These are phyloP conservation scores for Sarcomyxa edulis DNA, from an alignment of 768 basidiomycete genomes.

Conservation along the genomic window DNA sequence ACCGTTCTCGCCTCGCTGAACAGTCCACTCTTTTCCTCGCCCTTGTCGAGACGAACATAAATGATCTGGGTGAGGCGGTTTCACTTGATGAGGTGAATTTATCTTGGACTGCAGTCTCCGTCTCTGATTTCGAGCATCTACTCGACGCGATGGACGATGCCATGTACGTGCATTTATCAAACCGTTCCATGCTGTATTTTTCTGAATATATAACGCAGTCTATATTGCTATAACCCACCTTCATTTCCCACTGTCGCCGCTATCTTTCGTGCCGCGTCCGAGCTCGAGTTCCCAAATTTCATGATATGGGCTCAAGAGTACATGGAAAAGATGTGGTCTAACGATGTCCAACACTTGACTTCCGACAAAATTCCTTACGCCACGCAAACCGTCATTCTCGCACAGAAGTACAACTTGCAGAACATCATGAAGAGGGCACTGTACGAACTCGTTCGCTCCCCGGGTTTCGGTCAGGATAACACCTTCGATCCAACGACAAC, in stretches of 20 bases:
- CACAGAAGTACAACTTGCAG: constrained; percentile 19
- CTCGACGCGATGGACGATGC: too few species aligned
- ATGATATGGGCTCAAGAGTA: constrained; percentile 20
- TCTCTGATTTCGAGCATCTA: too few species aligned
- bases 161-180: too few species aligned
- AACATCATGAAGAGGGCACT: constrained; percentile 26
- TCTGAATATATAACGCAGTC: too few species aligned
- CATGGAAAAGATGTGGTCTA: constrained; percentile 26
- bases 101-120: too few species aligned
- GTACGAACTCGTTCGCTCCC: constrained; percentile 28
- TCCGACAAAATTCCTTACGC: constrained; percentile 17
- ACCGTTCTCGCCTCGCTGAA: too few species aligned
- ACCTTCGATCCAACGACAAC: background rate
- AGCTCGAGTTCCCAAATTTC: constrained; percentile 22
- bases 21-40: too few species aligned
- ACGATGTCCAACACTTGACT: constrained; percentile 16
- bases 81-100: too few species aligned
- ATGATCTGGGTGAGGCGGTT: too few species aligned
- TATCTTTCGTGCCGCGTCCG: constrained; percentile 26
- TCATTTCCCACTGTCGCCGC: constrained; percentile 22
- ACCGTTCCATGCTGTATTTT: too few species aligned
- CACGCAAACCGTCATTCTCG: constrained; percentile 22
- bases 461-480: constrained; percentile 18
- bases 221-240: constrained; percentile 13
- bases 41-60: too few species aligned